Evolutionary conservation across 1,284 basidiomycete genomes (phyloP), one percentile per base, ranked within the genome.

Genomic region (Leccinum pallidistipes): DNA sequence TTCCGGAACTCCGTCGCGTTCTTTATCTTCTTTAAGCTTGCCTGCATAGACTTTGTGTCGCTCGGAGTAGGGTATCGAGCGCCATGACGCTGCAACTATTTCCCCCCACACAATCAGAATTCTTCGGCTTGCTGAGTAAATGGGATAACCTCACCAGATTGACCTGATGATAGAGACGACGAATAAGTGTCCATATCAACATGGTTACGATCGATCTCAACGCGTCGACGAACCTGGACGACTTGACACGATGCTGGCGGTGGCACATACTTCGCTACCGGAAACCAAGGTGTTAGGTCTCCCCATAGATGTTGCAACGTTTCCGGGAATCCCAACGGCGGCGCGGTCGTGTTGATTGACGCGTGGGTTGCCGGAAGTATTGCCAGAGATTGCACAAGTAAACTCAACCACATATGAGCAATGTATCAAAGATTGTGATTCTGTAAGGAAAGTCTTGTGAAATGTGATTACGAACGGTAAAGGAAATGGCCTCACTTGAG

Each of bases 31-130:
- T 69, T 63, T 3, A 91, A 65, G 0, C 86, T 83, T 0, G 72
- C 62, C 31, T 75, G 57, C 12, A 92, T 88, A 2, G 69, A 68
- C 5, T 68, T 67, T 0, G 77, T 73, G 0, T 85, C 79, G 9
- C 76, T 76, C 1, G 76, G 69, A 0, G 90, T 91, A 0, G 94
- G 94, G 66, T 83, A 93, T 38, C 94, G 82, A 0, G 91, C 89
- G 1, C 92, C 90, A 69, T 95, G 93, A 5, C 94, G 79, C 75
- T 94, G 88, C 8, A 96, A 73, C 91, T 94, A 10, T 56, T 50
- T 27, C 24, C 11, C 18, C 38, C 38, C 9, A n/a, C 5, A 40
- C 16, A 9, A 40, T 40, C 38, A 40, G 16, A 40, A 40, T n/a
- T 40, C 4, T 7, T 40, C 9, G 38, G 38, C 38, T 47, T 8